phyloP scores from a whole-genome alignment of 1,284 basidiomycete genomes.

The Boletus sp. region DNA sequence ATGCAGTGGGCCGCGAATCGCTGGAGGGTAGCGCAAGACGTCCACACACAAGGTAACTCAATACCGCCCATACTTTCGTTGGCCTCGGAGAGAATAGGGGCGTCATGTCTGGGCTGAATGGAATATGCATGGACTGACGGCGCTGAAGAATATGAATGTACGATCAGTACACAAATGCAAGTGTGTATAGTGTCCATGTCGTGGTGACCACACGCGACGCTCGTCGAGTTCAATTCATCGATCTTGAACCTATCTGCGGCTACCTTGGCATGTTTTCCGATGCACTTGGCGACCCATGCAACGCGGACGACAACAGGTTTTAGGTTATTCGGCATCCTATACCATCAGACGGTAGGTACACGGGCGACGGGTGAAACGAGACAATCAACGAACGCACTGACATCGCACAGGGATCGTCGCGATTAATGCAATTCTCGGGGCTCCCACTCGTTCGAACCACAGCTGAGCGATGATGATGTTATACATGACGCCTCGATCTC shows the following conservation, averaged over 20 bases:
- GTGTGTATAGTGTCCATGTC: no score
- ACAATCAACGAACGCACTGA: no score
- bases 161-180: no score
- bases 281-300: no score
- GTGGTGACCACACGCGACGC: slow-evolving; percentile 65
- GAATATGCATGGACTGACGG: slow-evolving; percentile 71
- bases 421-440: no score
- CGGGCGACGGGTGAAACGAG: no score
- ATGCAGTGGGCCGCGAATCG: slow-evolving; percentile 12
- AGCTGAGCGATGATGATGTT: no score
- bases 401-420: no score
- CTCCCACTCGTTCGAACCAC: no score
- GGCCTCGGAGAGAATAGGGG: slow-evolving; percentile 32
- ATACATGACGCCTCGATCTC: no score
- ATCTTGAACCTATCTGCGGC: slow-evolving; percentile 73
- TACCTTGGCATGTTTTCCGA: slow-evolving; percentile 66
- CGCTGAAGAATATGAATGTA: slow-evolving; percentile 40
- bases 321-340: slow-evolving; percentile 63
- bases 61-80: slow-evolving; percentile 40
- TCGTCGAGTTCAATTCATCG: slow-evolving; percentile 68
- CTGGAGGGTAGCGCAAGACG: not conserved
- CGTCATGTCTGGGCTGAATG: slow-evolving; percentile 41
- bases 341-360: no score
- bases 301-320: no score
- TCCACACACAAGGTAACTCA: slow-evolving; percentile 50